Conservation (phyloP, 2,329 filamentous ascomycete genomes). For the Macrophomina phaseolina region DNA sequence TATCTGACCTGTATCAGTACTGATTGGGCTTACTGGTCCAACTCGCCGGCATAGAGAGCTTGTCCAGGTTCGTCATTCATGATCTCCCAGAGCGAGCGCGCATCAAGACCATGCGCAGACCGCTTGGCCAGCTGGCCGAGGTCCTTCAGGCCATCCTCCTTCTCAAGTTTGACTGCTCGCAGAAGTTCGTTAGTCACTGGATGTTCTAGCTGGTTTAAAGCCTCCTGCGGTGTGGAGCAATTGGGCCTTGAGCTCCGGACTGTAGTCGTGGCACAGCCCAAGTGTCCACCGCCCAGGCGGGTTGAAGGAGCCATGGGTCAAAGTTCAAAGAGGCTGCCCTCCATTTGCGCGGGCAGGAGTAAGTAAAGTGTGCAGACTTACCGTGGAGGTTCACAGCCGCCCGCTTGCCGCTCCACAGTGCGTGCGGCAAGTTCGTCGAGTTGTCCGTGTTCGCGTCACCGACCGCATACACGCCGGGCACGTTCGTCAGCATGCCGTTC, state of each 20-base stretch:
- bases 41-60: not conserved
- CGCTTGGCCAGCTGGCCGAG: not conserved
- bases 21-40: not conserved
- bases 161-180: not conserved
- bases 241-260: no score
- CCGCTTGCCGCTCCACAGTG: constrained; percentile 13
- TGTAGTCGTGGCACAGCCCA: no score
- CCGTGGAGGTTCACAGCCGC: constrained; percentile 9
- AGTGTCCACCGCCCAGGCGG: no score
- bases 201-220: no score
- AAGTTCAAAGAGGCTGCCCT: no score
- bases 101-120: not conserved
- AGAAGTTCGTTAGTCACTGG: no score
- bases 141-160: not conserved
- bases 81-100: not conserved
- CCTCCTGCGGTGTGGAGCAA: no score
- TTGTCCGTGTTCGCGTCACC: constrained; percentile 14
- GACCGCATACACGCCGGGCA: constrained; percentile 7
- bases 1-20: not conserved
- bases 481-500: constrained; percentile 4
- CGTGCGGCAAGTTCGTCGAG: constrained; percentile 15
- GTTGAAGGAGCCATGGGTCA: not conserved
- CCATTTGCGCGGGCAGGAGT: no score
- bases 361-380: not conserved
- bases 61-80: constrained; percentile 11